Base-by-base conservation (phyloP, 495 filamentous ascomycete species). In the Penicillium flavigenum region DNA sequence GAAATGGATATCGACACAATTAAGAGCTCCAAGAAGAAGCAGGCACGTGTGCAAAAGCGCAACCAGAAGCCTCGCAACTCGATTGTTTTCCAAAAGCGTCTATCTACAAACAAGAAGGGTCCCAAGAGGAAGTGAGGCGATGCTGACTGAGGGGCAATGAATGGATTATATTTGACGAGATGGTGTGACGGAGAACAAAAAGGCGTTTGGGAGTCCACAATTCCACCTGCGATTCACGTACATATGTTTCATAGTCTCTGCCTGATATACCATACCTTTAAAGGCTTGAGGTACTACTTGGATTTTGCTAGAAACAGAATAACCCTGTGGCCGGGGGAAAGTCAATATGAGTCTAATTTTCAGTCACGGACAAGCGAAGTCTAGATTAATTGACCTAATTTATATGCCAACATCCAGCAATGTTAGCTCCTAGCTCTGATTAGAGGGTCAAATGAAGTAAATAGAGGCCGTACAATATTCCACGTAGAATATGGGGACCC, bases 1-100 rank as follows among this genome's bases (percentile, higher is more conserved):
- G 75, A 72, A 19, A 74, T 79, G 68, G 77, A 80, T 53, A 60
- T 74, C 48, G 71, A 72, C 41, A 58, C 50, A 48, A 20, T 48
- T 45, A 69, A 68, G 48, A 46, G 51, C 27, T 54, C 64, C 43
- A 64, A 63, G 44, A 56, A 53, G 22, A 70, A 72, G 44, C 56
- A 65, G 29, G 68, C 61, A 20, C 69, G 71, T 22, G 67, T 76
- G 59, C 70, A 76, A 47, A 77, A 76, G 69, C 74, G 64, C 56
- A 68, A 72, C 50, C 67, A 65, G 38, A 78, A 76, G 59, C 68
- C 68, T 11, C 74, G 72, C 46, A 66, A 69, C 53, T 74, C 75
- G 11, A 80, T 81, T 45, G 71, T 79, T 27, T 81, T 81, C 51
- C 58, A 59, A 41, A 43, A 58, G 27, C 66, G 62, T 27, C 60